Conservation (phyloP, 331 rosid species). For the Quercus phellos region DNA sequence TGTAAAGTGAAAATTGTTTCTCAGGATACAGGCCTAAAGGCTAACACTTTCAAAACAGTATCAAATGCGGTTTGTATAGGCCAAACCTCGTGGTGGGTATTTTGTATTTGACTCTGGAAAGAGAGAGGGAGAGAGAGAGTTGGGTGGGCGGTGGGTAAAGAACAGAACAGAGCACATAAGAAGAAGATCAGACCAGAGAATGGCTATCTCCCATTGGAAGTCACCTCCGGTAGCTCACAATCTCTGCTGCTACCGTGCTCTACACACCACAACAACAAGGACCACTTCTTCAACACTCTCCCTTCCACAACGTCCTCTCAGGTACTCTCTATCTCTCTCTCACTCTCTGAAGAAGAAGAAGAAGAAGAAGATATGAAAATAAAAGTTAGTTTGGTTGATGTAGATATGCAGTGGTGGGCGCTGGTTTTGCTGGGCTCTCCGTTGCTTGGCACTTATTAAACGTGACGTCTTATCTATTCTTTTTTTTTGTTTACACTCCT, state of each 20-base stretch:
- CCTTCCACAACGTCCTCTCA: conserved; percentile 44
- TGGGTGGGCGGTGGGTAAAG: too few species aligned
- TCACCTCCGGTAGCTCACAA: not conserved
- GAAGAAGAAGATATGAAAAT: too few species aligned
- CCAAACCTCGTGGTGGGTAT: too few species aligned
- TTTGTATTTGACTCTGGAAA: too few species aligned
- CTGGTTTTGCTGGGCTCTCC: conserved; percentile 90
- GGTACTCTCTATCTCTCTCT: conserved; percentile 16
- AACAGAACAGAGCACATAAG: not conserved
- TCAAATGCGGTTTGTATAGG: too few species aligned
- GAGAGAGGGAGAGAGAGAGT: too few species aligned
- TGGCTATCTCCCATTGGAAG: not conserved
- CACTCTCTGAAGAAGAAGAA: too few species aligned
- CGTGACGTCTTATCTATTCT: conserved; percentile 5
- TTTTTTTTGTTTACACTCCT: too few species aligned
- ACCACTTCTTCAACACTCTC: conserved; percentile 25
- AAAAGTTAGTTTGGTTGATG: too few species aligned
- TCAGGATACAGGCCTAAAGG: too few species aligned
- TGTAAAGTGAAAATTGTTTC: too few species aligned
- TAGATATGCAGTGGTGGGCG: conserved; percentile 79
- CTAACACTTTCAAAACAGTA: too few species aligned
- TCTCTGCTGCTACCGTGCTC: conserved; percentile 1
- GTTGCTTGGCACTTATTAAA: conserved; percentile 78
- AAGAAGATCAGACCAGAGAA: conserved; percentile 13
- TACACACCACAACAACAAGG: not conserved